phyloP scores from a whole-genome alignment of 2,329 filamentous ascomycete species.

The Fusarium xyrophilum region DNA sequence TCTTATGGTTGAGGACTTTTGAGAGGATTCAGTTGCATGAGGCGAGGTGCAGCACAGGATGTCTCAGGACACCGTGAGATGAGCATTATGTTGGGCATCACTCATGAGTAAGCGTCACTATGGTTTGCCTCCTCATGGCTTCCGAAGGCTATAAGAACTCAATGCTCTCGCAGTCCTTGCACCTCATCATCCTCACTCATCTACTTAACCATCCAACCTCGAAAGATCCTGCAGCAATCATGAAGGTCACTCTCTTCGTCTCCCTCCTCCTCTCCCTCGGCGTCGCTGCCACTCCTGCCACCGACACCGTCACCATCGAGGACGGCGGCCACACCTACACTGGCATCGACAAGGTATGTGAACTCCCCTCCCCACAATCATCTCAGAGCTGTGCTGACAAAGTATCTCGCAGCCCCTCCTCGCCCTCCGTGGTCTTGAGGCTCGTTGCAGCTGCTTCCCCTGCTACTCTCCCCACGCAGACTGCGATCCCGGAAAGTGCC shows the following conservation, averaged over 20 bases:
- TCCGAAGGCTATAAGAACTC: background rate
- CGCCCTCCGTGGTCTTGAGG: conserved; percentile 11
- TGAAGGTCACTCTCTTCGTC: conserved; percentile 9
- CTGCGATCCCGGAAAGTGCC: background rate
- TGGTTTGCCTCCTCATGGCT: accelerated
- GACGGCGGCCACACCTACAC: conserved; percentile 4
- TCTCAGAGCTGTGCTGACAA: background rate
- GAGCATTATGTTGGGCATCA: background rate
- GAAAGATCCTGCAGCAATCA: background rate
- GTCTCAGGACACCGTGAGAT: background rate
- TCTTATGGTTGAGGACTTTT: background rate
- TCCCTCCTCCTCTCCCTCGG: conserved; percentile 4
- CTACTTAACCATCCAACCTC: background rate
- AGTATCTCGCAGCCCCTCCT: background rate
- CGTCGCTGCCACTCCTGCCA: conserved; percentile 1
- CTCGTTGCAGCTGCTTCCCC: conserved; percentile 9
- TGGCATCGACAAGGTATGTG: conserved; percentile 12
- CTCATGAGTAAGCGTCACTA: accelerated
- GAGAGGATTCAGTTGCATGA: conserved; percentile 4
- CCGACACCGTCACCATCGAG: background rate
- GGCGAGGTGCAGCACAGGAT: background rate
- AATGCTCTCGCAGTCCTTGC: accelerated
- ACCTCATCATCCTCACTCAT: background rate
- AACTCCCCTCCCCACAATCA: accelerated
- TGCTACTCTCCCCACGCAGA: conserved; percentile 14